Conservation (phyloP, 179 eudicot species). For the Spergularia azorica region DNA sequence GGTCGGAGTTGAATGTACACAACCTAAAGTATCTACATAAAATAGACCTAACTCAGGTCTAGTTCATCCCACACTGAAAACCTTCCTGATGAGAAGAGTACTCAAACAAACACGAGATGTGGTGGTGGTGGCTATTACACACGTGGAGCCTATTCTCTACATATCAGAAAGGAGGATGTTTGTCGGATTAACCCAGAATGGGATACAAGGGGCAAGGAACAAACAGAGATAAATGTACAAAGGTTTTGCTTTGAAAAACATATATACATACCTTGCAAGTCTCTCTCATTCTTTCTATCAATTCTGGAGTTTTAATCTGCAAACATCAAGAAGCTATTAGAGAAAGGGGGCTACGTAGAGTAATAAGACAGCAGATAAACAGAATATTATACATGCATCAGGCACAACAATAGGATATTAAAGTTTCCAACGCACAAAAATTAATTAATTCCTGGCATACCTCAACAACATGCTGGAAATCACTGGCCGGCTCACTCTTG, state of each 20-base stretch:
- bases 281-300: conserved; percentile 89
- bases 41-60: neutral
- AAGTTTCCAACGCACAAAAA: neutral
- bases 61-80: neutral
- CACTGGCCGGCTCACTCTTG: conserved; percentile 83
- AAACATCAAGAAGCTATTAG: conserved; percentile 28
- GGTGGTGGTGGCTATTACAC: neutral
- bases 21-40: neutral
- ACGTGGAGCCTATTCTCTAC: neutral
- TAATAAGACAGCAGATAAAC: neutral
- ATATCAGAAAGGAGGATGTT: conserved; percentile 7
- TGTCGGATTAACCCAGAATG: neutral
- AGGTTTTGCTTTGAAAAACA: neutral
- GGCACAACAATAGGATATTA: neutral
- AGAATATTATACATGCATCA: neutral
- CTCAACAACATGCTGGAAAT: conserved; percentile 88
- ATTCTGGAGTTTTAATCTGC: conserved; percentile 88
- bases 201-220: conserved; percentile 7
- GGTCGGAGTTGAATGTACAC: too few species aligned
- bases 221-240: neutral
- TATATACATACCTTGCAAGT: conserved; percentile 63
- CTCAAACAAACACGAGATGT: conserved; percentile 3
- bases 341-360: conserved; percentile 1
- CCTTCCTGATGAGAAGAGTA: neutral
- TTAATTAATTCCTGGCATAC: conserved; percentile 35